Base-by-base conservation (phyloP, 257 asterid species). In the Solanum gracilifrons region DNA sequence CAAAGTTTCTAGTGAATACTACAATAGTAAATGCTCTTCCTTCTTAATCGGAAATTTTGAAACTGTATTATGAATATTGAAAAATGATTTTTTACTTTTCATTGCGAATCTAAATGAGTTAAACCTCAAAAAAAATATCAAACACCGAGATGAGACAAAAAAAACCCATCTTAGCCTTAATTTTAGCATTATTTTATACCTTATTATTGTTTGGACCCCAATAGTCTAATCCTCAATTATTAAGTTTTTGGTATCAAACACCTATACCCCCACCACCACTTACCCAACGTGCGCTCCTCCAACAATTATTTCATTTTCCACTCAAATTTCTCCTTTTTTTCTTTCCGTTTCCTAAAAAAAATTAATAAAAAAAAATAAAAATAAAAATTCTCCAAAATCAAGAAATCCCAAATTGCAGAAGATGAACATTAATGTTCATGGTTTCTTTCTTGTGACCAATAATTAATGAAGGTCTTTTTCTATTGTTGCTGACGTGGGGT, bases 181-280 rank as follows among this genome's bases (percentile, higher is more conserved):
- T 29, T 80, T 80, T 10, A 46, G 68, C 41, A 80, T 51, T 80
- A 80, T 48, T 80, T 80, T 18, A 37, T 46, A 46, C 25, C 66
- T 79, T 80, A 82, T 82, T 31, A 29, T 82, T 35, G 87, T 35
- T 58, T 84, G 48, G 76, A 39, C 36, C 55, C 86, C 75, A 84
- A 84, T 20, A 39, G 33, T 0, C 35, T 77, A 18, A 12, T 7
- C 60, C 29, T 73, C 87, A 85, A 66, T 85, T 27, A 85, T 85
- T 66, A 33, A 62, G 27, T 37, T 62, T 84, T 64, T 36, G 79
- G 55, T 36, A 60, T n/a, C 16, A 43, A 16, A 41, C 84, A 43
- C 7, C 60, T 84, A 25, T 43, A 16, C 51, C 85, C 85, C 82
- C 77, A 71, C 77, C 37, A 27, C 76, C 76, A 35, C 36, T 55